A percentile compares a stretch with the other conserved stretches of the same genome.
phyloP scores from a whole-genome alignment of 257 asterid genomes.

The Solanum appendiculatum region DNA sequence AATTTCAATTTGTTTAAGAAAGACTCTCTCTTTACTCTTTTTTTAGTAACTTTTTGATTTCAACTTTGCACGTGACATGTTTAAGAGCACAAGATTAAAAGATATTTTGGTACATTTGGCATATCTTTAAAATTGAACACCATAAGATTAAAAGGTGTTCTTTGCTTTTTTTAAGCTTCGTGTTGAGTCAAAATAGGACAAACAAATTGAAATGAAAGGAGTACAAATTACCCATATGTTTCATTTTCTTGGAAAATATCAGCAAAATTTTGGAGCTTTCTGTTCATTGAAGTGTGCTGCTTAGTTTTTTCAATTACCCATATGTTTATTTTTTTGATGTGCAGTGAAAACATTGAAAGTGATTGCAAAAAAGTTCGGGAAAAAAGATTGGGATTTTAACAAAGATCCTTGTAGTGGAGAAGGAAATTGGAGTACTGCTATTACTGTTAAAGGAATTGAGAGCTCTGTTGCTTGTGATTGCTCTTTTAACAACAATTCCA shows the following conservation, averaged over 20 bases:
- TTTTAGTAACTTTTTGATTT: too few relatives aligned
- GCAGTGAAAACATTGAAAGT: constrained; percentile 57
- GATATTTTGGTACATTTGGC: too few relatives aligned
- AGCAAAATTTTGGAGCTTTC: neutral
- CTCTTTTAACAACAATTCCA: constrained; percentile 37
- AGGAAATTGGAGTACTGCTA: constrained; percentile 69
- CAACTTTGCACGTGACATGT: accelerated
- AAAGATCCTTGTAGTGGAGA: constrained; percentile 65
- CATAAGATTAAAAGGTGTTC: too few relatives aligned
- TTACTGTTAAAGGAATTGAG: constrained; percentile 46
- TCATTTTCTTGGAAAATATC: neutral
- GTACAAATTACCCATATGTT: neutral
- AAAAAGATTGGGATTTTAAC: constrained; percentile 71
- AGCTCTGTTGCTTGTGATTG: constrained; percentile 66
- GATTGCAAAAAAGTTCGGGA: constrained; percentile 56
- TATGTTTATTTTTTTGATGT: neutral
- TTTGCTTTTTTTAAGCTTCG: too few relatives aligned
- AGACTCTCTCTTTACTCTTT: neutral
- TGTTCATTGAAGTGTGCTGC: neutral
- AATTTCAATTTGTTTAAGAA: neutral
- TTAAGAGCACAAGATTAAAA: too few relatives aligned
- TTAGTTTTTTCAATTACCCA: neutral
- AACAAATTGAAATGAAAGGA: neutral
- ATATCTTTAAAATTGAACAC: too few relatives aligned
- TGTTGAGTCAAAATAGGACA: neutral